Conservation (phyloP, 805 yeast genomes). For the Cyberlindnera meyerae region DNA sequence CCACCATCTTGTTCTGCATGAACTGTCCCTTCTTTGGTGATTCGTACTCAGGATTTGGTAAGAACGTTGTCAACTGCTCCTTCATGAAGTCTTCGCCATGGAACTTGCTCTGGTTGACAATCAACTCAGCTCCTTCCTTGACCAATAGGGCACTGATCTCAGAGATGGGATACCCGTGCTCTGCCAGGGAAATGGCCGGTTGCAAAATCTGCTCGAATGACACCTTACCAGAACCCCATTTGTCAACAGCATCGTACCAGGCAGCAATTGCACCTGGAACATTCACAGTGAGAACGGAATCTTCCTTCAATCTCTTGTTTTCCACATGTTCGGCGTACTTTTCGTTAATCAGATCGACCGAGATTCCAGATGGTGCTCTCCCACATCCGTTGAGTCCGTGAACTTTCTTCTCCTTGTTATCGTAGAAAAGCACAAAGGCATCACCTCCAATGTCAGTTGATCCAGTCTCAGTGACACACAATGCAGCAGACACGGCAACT, state of each 20-base stretch:
- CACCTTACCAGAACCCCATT: constrained; percentile 71
- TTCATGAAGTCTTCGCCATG: constrained; percentile 29
- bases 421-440: constrained; percentile 59
- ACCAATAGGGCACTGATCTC: constrained; percentile 52
- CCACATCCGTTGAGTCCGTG: constrained; percentile 76
- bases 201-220: constrained; percentile 50
- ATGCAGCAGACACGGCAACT: constrained; percentile 53
- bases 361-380: constrained; percentile 48
- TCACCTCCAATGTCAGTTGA: constrained; percentile 68
- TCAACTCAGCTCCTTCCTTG: constrained; percentile 35
- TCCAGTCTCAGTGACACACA: constrained; percentile 52
- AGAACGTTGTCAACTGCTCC: constrained; percentile 29
- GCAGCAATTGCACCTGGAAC: constrained; percentile 83
- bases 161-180: constrained; percentile 60
- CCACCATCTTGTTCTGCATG: constrained; percentile 46
- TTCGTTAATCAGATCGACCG: constrained; percentile 43
- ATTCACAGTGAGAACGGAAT: constrained; percentile 55
- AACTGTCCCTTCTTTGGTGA: constrained; percentile 60
- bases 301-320: constrained; percentile 44
- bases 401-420: constrained; percentile 44
- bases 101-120: constrained; percentile 31
- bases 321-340: constrained; percentile 37
- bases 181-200: constrained; percentile 68
- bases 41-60: constrained; percentile 33
- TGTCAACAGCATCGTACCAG: constrained; percentile 64